Conservation (phyloP, 306 rosid species). For the Lotus japonicus region DNA sequence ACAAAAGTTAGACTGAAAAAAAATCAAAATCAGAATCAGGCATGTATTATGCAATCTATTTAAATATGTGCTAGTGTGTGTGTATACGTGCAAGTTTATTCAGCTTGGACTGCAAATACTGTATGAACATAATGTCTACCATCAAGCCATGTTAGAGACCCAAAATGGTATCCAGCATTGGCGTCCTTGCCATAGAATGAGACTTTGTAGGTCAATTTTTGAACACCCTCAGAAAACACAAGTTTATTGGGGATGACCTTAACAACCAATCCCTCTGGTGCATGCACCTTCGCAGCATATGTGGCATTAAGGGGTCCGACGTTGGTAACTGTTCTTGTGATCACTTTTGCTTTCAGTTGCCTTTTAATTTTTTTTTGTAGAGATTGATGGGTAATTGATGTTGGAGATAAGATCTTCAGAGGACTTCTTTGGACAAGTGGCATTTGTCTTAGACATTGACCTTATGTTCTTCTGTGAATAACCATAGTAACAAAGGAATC, state of each 20-base stretch:
- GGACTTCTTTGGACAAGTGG: constrained; percentile 61
- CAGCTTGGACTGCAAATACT: constrained; percentile 60
- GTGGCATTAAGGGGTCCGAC: constrained; percentile 63
- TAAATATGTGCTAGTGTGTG: not conserved
- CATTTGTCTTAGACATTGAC: constrained; percentile 51
- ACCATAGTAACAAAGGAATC: constrained; percentile 76
- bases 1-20: constrained; percentile 14
- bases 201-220: constrained; percentile 44
- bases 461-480: constrained; percentile 51
- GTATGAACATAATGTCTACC: constrained; percentile 62
- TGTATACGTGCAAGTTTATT: constrained; percentile 25
- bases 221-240: constrained; percentile 40
- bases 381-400: constrained; percentile 86
- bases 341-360: constrained; percentile 26
- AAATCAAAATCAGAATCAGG: constrained; percentile 5
- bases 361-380: constrained; percentile 46
- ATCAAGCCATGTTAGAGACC: constrained; percentile 73
- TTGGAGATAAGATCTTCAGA: constrained; percentile 62
- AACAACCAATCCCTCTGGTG: constrained; percentile 59
- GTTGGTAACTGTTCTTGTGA: constrained; percentile 73
- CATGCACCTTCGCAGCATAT: constrained; percentile 53
- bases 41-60: not conserved
- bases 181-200: constrained; percentile 63
- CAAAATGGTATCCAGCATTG: constrained; percentile 66
- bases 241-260: constrained; percentile 58